A percentile compares a stretch with the other conserved stretches of the same genome.
Evolutionary conservation across 768 basidiomycete genomes (phyloP).

Genomic region (Lentinula guzmanii): DNA sequence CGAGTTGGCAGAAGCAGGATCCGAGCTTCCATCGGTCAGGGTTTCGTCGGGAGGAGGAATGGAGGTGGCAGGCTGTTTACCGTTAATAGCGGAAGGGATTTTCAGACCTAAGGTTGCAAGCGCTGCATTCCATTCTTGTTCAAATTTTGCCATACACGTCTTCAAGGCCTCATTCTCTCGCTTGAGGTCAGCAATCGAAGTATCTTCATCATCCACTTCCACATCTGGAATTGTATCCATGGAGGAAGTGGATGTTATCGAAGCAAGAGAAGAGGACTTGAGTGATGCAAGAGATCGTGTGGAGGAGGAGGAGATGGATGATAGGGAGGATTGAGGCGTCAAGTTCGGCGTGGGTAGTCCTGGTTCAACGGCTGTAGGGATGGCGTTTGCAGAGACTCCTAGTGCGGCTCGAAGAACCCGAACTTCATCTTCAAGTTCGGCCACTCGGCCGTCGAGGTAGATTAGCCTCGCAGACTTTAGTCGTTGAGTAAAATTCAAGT

Average conservation of each 20-base stretch:
- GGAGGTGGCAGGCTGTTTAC: not conserved
- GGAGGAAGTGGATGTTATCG: conserved; percentile 2
- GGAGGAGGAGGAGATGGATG: conserved; percentile 1
- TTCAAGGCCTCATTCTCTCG: conserved; percentile 2
- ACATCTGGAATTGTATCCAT: not conserved
- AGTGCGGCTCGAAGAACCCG: not conserved
- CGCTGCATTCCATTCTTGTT: conserved; percentile 5
- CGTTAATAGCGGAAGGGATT: not conserved
- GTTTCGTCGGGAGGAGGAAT: not conserved
- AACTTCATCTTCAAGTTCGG: conserved; percentile 5
- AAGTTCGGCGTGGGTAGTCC: not conserved
- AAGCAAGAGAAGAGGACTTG: conserved; percentile 5
- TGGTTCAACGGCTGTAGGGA: not conserved
- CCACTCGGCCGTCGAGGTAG: conserved; percentile 2
- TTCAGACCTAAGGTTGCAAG: not conserved
- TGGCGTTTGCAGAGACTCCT: not conserved
- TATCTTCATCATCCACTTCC: not conserved
- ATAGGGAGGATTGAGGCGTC: not conserved
- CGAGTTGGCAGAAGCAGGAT: not conserved
- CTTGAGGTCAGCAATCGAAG: not conserved
- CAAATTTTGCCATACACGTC: conserved; percentile 2
- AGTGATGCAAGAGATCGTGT: conserved; percentile 1
- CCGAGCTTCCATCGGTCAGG: not conserved
- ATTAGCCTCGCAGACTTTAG: not conserved
- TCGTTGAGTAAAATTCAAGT: not conserved